Percentiles rank a stretch among this genome's conserved stretches.
These are phyloP conservation scores for Prunus padus DNA, from an alignment of 306 rosid species.

Conservation along the genomic window DNA sequence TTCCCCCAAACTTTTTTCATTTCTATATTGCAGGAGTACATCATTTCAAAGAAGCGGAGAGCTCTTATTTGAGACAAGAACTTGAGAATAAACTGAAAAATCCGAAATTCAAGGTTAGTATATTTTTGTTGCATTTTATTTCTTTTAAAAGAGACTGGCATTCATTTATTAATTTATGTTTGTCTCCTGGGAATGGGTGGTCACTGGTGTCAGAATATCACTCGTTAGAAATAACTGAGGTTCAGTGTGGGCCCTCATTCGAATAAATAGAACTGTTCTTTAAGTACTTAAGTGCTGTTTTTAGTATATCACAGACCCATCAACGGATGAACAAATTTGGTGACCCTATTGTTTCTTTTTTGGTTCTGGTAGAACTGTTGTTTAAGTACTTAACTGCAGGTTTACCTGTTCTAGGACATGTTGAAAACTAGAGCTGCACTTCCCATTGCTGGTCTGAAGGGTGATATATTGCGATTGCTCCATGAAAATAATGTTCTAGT, in stretches of 20 bases:
- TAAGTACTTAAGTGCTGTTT: too few relatives aligned
- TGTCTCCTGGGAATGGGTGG: neutral
- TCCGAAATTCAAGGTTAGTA: slow-evolving; percentile 63
- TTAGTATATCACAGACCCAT: neutral
- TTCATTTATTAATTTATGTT: neutral
- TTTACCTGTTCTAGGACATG: slow-evolving; percentile 63
- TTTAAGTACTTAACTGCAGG: neutral
- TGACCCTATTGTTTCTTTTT: neutral
- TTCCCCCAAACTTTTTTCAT: slow-evolving; percentile 7
- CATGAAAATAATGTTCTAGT: slow-evolving; percentile 73
- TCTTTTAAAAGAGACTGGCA: neutral
- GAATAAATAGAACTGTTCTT: neutral
- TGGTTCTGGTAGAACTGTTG: neutral
- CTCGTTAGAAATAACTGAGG: neutral
- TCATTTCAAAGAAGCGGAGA: slow-evolving; percentile 49
- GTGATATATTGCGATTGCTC: slow-evolving; percentile 66
- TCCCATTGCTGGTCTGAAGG: slow-evolving; percentile 70
- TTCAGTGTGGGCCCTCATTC: neutral
- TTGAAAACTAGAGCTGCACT: slow-evolving; percentile 75
- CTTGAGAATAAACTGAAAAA: slow-evolving; percentile 52
- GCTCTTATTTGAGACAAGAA: slow-evolving; percentile 51
- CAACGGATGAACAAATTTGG: neutral
- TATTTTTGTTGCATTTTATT: slow-evolving; percentile 3
- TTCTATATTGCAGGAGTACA: slow-evolving; percentile 48
- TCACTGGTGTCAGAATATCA: neutral